Evolutionary conservation across 2,329 filamentous ascomycete genomes (phyloP).

Genomic region (Aureobasidium zeae): DNA sequence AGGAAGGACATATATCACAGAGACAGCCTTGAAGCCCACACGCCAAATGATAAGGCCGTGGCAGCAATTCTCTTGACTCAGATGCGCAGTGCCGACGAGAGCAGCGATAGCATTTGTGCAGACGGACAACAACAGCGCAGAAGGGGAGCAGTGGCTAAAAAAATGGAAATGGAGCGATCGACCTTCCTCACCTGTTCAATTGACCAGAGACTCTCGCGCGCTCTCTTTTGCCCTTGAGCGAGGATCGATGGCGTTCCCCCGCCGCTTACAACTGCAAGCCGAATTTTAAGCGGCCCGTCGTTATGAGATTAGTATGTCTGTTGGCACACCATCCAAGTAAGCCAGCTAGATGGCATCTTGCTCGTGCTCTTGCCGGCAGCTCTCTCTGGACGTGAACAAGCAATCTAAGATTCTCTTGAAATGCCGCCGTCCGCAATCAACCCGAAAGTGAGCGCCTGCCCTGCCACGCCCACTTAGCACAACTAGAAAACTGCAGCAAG

Average conservation of each 20-base stretch:
- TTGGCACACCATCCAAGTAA: not conserved
- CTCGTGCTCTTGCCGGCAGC: not conserved
- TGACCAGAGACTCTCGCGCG: constrained; percentile 9
- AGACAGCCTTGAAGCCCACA: constrained; percentile 14
- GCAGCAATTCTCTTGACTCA: constrained; percentile 8
- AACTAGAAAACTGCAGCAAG: not conserved
- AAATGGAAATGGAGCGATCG: constrained; percentile 6
- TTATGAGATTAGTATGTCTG: not conserved
- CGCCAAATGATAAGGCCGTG: constrained; percentile 10
- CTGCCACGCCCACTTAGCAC: not conserved
- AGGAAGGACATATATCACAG: constrained; percentile 10
- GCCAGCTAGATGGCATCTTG: not conserved
- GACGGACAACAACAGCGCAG: not conserved
- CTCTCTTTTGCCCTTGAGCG: constrained; percentile 6
- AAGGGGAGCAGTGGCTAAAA: not conserved
- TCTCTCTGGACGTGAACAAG: not conserved
- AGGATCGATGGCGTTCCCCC: constrained; percentile 12
- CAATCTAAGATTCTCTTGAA: constrained; percentile 1
- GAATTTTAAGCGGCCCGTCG: constrained; percentile 9
- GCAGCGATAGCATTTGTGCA: constrained; percentile 9
- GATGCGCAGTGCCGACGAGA: constrained; percentile 5
- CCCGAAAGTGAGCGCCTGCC: too few species aligned
- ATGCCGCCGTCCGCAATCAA: not conserved
- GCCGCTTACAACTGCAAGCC: constrained; percentile 10
- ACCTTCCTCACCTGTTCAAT: constrained; percentile 15